These are phyloP conservation scores for Cyclospora cayetanensis DNA, from an alignment of 169 alveolate species.

Conservation along the genomic window DNA sequence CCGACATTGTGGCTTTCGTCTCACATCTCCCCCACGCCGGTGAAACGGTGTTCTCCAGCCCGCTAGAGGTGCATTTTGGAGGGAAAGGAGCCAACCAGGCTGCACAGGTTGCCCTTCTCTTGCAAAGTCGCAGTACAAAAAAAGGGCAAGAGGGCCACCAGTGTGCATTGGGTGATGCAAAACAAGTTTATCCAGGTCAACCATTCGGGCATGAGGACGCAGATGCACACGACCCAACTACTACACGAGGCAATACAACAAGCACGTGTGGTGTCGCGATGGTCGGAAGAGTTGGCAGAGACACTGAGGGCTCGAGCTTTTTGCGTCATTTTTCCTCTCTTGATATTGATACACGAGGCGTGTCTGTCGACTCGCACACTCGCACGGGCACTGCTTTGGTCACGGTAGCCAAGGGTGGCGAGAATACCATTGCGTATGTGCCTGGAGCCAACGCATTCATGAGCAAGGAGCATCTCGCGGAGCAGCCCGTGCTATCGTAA, in stretches of 20 bases:
- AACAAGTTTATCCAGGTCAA: neutral
- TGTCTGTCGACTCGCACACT: neutral
- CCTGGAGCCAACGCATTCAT: conserved; percentile 69
- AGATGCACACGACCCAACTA: too few relatives aligned
- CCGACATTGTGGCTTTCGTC: conserved; percentile 61
- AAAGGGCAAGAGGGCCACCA: neutral
- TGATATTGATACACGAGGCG: conserved; percentile 67
- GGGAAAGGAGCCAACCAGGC: conserved; percentile 78
- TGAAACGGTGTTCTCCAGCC: conserved; percentile 66
- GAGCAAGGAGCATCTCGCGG: conserved; percentile 34
- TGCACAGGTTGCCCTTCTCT: conserved; percentile 71
- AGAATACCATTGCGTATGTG: conserved; percentile 66
- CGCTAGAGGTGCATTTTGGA: conserved; percentile 59
- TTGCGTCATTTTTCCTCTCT: conserved; percentile 5
- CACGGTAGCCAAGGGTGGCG: conserved; percentile 70
- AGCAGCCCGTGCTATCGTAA: conserved; percentile 43
- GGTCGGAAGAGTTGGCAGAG: conserved; percentile 72
- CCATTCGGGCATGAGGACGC: neutral
- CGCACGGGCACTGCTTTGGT: conserved; percentile 72
- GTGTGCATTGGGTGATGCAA: conserved; percentile 13
- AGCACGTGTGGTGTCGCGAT: conserved; percentile 58
- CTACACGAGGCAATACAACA: neutral
- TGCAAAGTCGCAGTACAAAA: neutral
- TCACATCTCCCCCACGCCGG: conserved; percentile 71
- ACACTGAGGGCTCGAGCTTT: conserved; percentile 51